These are phyloP conservation scores for Pseudognaphalium luteoalbum DNA, from an alignment of 129 eudicot genomes.

Conservation along the genomic window DNA sequence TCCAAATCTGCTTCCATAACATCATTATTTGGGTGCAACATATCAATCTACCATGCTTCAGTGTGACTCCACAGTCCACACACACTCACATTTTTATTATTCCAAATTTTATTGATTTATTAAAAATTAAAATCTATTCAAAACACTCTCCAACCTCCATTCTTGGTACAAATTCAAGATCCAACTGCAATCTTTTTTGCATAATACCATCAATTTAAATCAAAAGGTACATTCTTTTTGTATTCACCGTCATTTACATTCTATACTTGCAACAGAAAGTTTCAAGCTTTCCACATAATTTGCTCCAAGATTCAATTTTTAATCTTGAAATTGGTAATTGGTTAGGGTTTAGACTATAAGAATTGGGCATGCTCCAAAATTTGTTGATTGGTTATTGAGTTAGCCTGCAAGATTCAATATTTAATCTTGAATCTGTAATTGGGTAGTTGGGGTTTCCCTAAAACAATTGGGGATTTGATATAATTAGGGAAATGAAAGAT, in stretches of 20 bases:
- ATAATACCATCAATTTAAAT: not conserved
- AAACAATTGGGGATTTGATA: slow-evolving; percentile 22
- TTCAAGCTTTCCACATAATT: slow-evolving; percentile 12
- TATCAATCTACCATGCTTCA: slow-evolving; percentile 20
- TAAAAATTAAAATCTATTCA: not conserved
- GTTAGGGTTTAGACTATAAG: too few species aligned
- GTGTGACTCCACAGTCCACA: slow-evolving; percentile 22
- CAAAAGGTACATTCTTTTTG: slow-evolving; percentile 14
- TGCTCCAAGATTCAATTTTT: slow-evolving; percentile 17
- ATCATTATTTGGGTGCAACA: slow-evolving; percentile 15
- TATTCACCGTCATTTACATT: not conserved
- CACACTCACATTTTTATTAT: not conserved
- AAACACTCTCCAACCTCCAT: slow-evolving; percentile 13
- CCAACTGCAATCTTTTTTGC: slow-evolving; percentile 10
- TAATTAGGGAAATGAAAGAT: slow-evolving; percentile 52
- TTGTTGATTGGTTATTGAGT: not conserved
- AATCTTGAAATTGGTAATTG: not conserved
- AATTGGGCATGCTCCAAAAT: not conserved
- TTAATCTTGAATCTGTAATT: not conserved
- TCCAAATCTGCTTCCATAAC: slow-evolving; percentile 9
- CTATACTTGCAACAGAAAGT: not conserved
- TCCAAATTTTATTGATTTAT: not conserved
- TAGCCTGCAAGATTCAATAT: slow-evolving; percentile 22
- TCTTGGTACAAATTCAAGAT: slow-evolving; percentile 29
- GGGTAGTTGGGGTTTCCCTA: not conserved